These are phyloP conservation scores for Exophiala phaeomuriformis DNA, from an alignment of 2,329 filamentous ascomycete genomes.

Conservation along the genomic window DNA sequence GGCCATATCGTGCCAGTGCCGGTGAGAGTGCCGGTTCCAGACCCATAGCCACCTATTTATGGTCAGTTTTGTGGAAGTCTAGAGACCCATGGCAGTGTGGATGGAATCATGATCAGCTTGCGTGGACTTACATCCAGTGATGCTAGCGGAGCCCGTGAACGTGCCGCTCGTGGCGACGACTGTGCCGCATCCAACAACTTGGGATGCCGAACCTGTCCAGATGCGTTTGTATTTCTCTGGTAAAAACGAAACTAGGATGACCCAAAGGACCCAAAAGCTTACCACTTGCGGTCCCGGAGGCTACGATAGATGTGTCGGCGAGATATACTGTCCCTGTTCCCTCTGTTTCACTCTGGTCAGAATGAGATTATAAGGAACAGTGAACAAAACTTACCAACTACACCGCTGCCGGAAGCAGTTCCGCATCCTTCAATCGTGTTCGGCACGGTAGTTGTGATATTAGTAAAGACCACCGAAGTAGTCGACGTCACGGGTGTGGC, in stretches of 20 bases:
- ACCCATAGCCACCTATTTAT: slow-evolving; percentile 18
- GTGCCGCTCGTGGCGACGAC: slow-evolving; percentile 21
- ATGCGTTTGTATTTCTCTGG: background rate
- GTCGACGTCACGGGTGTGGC: slow-evolving; percentile 3
- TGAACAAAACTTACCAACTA: slow-evolving; percentile 14
- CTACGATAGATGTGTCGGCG: slow-evolving; percentile 2
- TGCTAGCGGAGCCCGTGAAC: slow-evolving; percentile 19
- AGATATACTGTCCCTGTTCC: slow-evolving; percentile 16
- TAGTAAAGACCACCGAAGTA: background rate
- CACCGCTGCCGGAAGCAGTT: slow-evolving; percentile 20
- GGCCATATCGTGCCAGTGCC: slow-evolving; percentile 24
- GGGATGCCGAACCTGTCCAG: slow-evolving; percentile 11
- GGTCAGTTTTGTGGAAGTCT: background rate
- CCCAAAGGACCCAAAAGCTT: background rate
- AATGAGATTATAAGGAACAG: background rate
- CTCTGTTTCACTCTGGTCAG: slow-evolving; percentile 3
- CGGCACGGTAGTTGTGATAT: slow-evolving; percentile 11
- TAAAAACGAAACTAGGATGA: background rate
- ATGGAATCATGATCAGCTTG: background rate
- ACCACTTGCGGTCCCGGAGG: slow-evolving; percentile 16
- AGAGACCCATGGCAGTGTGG: background rate
- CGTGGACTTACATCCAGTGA: slow-evolving; percentile 21
- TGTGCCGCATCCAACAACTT: slow-evolving; percentile 21
- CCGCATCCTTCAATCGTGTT: slow-evolving; percentile 21
- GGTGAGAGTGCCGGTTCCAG: slow-evolving; percentile 20